Evolutionary conservation across 495 filamentous ascomycete genomes (phyloP).

Genomic region (Melanomma pulvis-pyrius): DNA sequence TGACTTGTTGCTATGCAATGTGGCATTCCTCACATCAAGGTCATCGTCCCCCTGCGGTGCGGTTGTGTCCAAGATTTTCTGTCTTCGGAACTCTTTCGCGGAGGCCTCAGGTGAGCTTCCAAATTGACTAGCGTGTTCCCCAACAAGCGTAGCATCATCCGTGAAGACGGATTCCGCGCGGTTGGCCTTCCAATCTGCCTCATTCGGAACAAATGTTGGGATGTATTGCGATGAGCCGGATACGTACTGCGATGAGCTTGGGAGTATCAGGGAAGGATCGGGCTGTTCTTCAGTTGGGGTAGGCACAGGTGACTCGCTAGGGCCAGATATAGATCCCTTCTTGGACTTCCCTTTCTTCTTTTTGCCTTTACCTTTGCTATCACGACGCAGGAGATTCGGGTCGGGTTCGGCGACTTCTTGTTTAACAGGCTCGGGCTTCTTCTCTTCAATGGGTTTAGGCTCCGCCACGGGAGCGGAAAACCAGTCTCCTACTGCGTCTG

Average conservation of each 20-base stretch:
- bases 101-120: slow-evolving; percentile 11
- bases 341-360: slow-evolving; percentile 36
- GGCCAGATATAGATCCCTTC: slow-evolving; percentile 29
- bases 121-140: slow-evolving; percentile 11
- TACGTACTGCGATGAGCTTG: slow-evolving; percentile 23
- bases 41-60: slow-evolving; percentile 16
- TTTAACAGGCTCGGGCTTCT: background rate
- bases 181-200: slow-evolving; percentile 29
- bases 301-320: slow-evolving; percentile 22
- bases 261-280: background rate
- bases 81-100: slow-evolving; percentile 18
- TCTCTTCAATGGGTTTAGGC: slow-evolving; percentile 14
- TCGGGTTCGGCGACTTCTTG: slow-evolving; percentile 9
- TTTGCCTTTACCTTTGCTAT: slow-evolving; percentile 33
- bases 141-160: slow-evolving; percentile 34
- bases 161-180: slow-evolving; percentile 28
- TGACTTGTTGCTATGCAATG: background rate
- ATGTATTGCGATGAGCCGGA: slow-evolving; percentile 9
- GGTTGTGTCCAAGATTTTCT: slow-evolving; percentile 29
- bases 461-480: slow-evolving; percentile 18
- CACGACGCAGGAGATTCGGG: slow-evolving; percentile 25
- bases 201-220: slow-evolving; percentile 25
- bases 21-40: slow-evolving; percentile 3
- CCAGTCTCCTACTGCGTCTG: slow-evolving; percentile 28
- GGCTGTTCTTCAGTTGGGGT: slow-evolving; percentile 19